Percentiles rank a stretch among this genome's conserved stretches.
These are phyloP conservation scores for Lactifluus subvellereus DNA, from an alignment of 768 basidiomycete species.

Conservation along the genomic window DNA sequence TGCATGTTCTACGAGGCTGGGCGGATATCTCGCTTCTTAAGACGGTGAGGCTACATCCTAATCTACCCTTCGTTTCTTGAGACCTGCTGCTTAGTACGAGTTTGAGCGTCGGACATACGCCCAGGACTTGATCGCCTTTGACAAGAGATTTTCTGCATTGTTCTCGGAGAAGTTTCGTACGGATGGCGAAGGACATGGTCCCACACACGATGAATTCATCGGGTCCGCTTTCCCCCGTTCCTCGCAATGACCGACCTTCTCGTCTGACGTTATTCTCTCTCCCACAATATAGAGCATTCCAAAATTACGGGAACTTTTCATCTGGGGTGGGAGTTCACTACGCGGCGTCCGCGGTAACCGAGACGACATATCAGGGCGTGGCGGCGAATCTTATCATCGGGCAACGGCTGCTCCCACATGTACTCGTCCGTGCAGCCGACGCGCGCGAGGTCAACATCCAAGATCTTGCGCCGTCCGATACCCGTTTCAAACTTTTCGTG, in stretches of 20 bases:
- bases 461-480: conserved; percentile 43
- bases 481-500: conserved; percentile 44
- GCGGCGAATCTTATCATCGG: conserved; percentile 42
- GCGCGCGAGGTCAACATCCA: conserved; percentile 44
- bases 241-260: background rate
- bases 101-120: conserved; percentile 49
- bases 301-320: conserved; percentile 41
- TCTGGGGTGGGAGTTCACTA: conserved; percentile 50
- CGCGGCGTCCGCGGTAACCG: conserved; percentile 35
- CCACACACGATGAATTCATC: conserved; percentile 48
- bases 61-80: background rate
- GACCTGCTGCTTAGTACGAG: conserved; percentile 38
- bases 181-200: conserved; percentile 36
- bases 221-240: conserved; percentile 28
- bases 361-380: conserved; percentile 32
- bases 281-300: conserved; percentile 36
- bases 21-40: conserved; percentile 42
- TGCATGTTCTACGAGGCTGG: conserved; percentile 43
- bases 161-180: conserved; percentile 50
- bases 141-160: conserved; percentile 45
- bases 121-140: conserved; percentile 49
- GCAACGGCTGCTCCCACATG: conserved; percentile 46
- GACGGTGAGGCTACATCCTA: conserved; percentile 33
- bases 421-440: conserved; percentile 43
- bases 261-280: background rate